These are phyloP conservation scores for Chytriomyces hyalinus DNA, from an alignment of 192 early-diverging fungal genomes.

Conservation along the genomic window DNA sequence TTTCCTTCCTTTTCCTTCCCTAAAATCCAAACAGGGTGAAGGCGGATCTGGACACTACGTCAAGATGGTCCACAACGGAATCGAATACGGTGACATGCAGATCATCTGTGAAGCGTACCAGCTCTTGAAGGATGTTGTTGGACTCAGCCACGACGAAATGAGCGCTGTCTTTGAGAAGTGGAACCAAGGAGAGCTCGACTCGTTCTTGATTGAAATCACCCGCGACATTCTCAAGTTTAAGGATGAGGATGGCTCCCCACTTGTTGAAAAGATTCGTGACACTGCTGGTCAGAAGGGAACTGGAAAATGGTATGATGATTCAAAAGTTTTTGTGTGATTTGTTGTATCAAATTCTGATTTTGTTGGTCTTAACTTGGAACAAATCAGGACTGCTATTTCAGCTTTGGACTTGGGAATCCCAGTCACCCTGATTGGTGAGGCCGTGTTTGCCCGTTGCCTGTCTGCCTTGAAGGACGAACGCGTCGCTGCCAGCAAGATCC, in stretches of 20 bases:
- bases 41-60: constrained; percentile 97
- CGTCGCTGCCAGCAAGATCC: constrained; percentile 83
- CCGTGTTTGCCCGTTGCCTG: constrained; percentile 95
- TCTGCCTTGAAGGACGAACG: constrained; percentile 97
- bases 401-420: constrained; percentile 95
- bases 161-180: constrained; percentile 86
- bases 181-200: constrained; percentile 98
- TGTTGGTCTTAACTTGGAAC: constrained; percentile 6
- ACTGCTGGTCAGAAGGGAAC: constrained; percentile 80
- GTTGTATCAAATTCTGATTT: neutral
- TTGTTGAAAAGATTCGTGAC: constrained; percentile 95
- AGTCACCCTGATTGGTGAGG: constrained; percentile 97
- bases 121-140: constrained; percentile 87
- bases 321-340: constrained; percentile 11
- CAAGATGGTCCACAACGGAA: constrained; percentile 99
- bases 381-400: constrained; percentile 93
- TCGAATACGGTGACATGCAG: constrained; percentile 99
- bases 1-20: neutral
- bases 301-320: constrained; percentile 33
- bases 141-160: constrained; percentile 84
- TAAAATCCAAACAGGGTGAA: constrained; percentile 58
- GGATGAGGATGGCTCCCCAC: constrained; percentile 82
- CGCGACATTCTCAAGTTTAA: constrained; percentile 91
- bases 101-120: constrained; percentile 96
- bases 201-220: constrained; percentile 96